Evolutionary conservation across 2,329 filamentous ascomycete genomes (phyloP).

Genomic region (Fusarium siculi): DNA sequence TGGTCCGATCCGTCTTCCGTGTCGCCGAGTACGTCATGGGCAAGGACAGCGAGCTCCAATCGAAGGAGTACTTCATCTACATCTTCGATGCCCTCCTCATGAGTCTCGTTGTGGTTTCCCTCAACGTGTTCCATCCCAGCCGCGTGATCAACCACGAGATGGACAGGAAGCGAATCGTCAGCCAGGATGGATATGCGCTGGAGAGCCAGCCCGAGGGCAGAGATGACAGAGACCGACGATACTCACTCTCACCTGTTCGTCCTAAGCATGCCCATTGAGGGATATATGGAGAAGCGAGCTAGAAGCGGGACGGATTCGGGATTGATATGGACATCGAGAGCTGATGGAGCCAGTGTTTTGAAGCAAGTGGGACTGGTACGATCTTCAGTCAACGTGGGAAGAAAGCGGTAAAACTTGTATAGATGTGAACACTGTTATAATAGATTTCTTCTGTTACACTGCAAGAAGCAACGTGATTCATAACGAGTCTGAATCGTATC

Average conservation of each 20-base stretch:
- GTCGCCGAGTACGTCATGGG: constrained; percentile 56
- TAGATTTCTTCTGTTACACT: constrained; percentile 13
- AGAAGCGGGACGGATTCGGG: not conserved
- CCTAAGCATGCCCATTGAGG: constrained; percentile 3
- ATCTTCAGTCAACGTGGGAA: not conserved
- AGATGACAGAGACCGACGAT: constrained; percentile 11
- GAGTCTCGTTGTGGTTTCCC: constrained; percentile 41
- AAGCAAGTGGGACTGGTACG: constrained; percentile 9
- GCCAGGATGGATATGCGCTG: constrained; percentile 41
- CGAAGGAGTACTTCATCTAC: constrained; percentile 51
- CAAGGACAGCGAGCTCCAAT: constrained; percentile 47
- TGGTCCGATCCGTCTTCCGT: constrained; percentile 55
- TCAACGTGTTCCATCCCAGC: constrained; percentile 45
- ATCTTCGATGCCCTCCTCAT: constrained; percentile 53
- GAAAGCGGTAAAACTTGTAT: not conserved
- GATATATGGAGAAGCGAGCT: not conserved
- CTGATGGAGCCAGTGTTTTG: not conserved
- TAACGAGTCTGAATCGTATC: not conserved
- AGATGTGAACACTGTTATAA: not conserved
- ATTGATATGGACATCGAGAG: not conserved
- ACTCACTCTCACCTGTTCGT: constrained; percentile 22
- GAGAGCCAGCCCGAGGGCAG: constrained; percentile 30
- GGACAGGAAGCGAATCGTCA: constrained; percentile 35
- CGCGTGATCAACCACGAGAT: constrained; percentile 37
- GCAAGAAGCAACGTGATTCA: not conserved